Evolutionary conservation across 2,329 filamentous ascomycete species (phyloP).

Genomic region (Pyrenochaeta sp.): DNA sequence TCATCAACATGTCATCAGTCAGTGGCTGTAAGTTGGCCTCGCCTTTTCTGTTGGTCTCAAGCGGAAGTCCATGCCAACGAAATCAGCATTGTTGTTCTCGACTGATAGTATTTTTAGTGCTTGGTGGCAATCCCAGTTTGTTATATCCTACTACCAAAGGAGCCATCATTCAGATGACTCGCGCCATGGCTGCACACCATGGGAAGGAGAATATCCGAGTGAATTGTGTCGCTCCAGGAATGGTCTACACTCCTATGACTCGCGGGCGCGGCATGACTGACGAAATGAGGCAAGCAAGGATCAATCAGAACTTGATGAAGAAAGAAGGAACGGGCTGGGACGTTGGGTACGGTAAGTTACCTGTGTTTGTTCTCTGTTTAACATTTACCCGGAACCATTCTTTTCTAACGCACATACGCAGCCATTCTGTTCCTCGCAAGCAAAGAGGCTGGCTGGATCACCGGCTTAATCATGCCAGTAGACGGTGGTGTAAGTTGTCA

Average conservation of each 20-base stretch:
- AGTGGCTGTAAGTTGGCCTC: constrained; percentile 63
- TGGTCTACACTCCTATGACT: constrained; percentile 43
- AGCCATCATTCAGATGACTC: constrained; percentile 78
- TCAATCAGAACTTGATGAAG: constrained; percentile 36
- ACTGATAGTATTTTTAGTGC: constrained; percentile 48
- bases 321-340: constrained; percentile 26
- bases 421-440: constrained; percentile 20
- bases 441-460: constrained; percentile 31
- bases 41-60: neutral
- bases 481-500: constrained; percentile 27
- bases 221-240: constrained; percentile 76
- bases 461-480: constrained; percentile 30
- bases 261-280: constrained; percentile 35
- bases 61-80: no score
- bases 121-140: constrained; percentile 74
- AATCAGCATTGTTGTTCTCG: no score
- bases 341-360: constrained; percentile 18
- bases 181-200: constrained; percentile 76
- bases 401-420: neutral
- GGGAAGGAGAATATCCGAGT: constrained; percentile 74
- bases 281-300: constrained; percentile 32
- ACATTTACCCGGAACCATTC: neutral
- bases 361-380: neutral
- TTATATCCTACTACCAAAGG: constrained; percentile 80
- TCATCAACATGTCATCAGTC: constrained; percentile 83